Evolutionary conservation across 1,139 yeast species (phyloP).

Genomic region (Suhomyces wounanorum): DNA sequence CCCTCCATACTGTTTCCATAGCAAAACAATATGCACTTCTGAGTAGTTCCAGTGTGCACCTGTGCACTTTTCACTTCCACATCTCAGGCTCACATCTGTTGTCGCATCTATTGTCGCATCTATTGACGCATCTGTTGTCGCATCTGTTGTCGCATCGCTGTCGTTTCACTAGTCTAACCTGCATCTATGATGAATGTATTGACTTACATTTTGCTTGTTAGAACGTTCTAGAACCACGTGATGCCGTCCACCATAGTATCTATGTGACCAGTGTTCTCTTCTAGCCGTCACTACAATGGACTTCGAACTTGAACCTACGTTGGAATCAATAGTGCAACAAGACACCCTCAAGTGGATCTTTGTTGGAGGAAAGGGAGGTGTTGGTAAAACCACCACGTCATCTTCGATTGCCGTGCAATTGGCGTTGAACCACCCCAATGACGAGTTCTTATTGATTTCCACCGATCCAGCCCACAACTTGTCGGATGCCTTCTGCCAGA

Average conservation of each 20-base stretch:
- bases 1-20: too few relatives aligned
- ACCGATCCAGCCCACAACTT: conserved; percentile 98
- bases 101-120: too few relatives aligned
- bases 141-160: too few relatives aligned
- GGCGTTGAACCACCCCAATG: conserved; percentile 76
- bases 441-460: conserved; percentile 83
- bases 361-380: conserved; percentile 99
- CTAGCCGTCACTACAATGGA: conserved; percentile 37
- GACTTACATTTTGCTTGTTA: not conserved
- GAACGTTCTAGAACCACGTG: conserved; percentile 11
- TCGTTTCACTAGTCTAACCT: not conserved
- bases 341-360: conserved; percentile 90
- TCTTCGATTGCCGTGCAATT: conserved; percentile 92
- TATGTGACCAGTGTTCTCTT: not conserved
- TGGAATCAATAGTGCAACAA: conserved; percentile 63
- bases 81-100: too few relatives aligned
- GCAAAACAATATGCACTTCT: too few relatives aligned
- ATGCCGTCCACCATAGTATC: not conserved
- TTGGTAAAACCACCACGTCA: conserved; percentile 96
- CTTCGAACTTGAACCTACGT: conserved; percentile 62
- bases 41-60: too few relatives aligned
- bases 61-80: too few relatives aligned
- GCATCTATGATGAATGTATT: not conserved
- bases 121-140: too few relatives aligned
- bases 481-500: conserved; percentile 97